Percentiles rank a stretch among this genome's conserved stretches.
Conservation (phyloP, 140 eudicot species). For the Oenanthe javanica region DNA sequence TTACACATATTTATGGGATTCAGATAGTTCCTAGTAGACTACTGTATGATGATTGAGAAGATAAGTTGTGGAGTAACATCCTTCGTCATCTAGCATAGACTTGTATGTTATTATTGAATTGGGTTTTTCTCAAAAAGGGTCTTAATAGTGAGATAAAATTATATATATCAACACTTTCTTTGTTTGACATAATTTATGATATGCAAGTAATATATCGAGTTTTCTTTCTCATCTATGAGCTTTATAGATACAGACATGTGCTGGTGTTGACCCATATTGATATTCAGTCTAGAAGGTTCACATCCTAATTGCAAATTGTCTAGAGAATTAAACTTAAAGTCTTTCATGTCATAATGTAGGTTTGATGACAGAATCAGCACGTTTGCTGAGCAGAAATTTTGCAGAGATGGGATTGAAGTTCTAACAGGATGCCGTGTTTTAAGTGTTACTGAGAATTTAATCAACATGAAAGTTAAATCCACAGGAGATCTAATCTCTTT, state of each 20-base stretch:
- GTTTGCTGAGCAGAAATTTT: conserved; percentile 71
- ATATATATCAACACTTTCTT: not conserved
- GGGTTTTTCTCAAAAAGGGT: not conserved
- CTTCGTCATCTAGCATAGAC: not conserved
- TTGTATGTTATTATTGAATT: not conserved
- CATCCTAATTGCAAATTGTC: not conserved
- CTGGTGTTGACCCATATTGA: not conserved
- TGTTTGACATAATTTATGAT: not conserved
- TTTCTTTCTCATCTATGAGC: not conserved
- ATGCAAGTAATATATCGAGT: not conserved
- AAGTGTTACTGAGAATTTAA: conserved; percentile 47
- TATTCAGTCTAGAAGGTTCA: not conserved
- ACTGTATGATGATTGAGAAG: not conserved
- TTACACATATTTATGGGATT: not conserved
- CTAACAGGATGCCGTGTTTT: conserved; percentile 60
- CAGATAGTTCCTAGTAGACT: not conserved
- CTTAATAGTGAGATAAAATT: not conserved
- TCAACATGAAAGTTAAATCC: conserved; percentile 44
- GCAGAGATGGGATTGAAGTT: conserved; percentile 83
- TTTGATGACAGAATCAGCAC: conserved; percentile 74
- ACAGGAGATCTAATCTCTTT: conserved; percentile 43
- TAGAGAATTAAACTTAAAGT: not conserved
- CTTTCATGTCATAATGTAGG: conserved; percentile 31
- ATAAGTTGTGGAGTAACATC: not conserved
- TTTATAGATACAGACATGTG: not conserved